A percentile compares a stretch with the other conserved stretches of the same genome.
Conservation (phyloP, 495 filamentous ascomycete genomes). For the Evansstolkia leycettana region DNA sequence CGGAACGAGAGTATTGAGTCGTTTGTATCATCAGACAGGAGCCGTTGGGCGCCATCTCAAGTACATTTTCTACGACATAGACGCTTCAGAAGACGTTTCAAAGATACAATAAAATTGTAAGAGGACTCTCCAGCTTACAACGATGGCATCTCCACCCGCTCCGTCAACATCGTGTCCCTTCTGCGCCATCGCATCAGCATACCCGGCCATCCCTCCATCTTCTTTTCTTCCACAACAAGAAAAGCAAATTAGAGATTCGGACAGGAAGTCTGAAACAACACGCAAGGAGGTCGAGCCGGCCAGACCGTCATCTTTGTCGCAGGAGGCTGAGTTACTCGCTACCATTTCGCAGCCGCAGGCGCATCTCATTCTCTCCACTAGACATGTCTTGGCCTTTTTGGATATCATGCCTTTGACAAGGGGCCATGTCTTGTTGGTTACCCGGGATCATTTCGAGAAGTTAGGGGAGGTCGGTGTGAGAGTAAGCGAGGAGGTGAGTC, state of each 20-base stretch:
- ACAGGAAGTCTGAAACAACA: conserved; percentile 10
- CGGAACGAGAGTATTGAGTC: no score
- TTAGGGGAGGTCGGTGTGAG: conserved; percentile 47
- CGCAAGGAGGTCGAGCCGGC: conserved; percentile 2
- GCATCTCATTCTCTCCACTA: conserved; percentile 63
- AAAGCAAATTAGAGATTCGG: no score
- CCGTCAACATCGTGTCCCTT: conserved; percentile 20
- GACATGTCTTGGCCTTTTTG: conserved; percentile 66
- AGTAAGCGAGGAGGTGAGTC: conserved; percentile 40
- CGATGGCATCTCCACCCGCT: not conserved
- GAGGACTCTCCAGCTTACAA: no score
- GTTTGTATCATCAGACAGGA: no score
- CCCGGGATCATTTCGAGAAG: conserved; percentile 59
- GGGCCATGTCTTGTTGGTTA: conserved; percentile 69
- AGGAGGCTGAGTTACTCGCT: no score
- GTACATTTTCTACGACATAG: no score
- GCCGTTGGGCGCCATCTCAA: no score
- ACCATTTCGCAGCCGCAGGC: conserved; percentile 16
- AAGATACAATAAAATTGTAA: no score
- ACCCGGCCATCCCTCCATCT: conserved; percentile 26
- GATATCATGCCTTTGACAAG: conserved; percentile 76
- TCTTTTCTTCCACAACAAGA: conserved; percentile 1
- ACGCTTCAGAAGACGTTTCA: no score
- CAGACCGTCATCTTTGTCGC: no score
- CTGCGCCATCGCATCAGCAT: conserved; percentile 25